Evolutionary conservation across 2,329 filamentous ascomycete species (phyloP).

Genomic region (Aspergillus carbonarius): DNA sequence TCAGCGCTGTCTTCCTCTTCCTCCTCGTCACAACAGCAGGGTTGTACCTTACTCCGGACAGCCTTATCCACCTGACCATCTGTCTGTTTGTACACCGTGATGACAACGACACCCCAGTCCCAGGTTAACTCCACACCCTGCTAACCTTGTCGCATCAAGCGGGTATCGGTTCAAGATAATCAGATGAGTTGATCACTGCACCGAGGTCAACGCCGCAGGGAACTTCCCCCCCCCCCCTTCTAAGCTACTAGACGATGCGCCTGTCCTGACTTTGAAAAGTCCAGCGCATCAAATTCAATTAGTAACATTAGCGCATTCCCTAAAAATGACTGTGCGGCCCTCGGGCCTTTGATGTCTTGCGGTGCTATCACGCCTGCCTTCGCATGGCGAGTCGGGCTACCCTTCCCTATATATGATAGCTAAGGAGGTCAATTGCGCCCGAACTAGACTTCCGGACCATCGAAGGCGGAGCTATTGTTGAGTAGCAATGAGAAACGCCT

Average conservation of each 20-base stretch:
- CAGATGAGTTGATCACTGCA: not conserved
- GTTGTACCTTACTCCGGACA: not conserved
- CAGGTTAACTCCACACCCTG: not conserved
- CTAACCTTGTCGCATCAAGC: not conserved
- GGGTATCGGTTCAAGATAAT: not conserved
- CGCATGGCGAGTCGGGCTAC: not conserved
- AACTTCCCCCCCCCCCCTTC: not conserved
- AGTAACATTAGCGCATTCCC: not conserved
- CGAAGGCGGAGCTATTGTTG: no score
- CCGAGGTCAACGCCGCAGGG: not conserved
- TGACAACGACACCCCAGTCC: not conserved
- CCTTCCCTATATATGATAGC: no score
- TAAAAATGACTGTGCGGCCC: not conserved
- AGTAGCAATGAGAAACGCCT: no score
- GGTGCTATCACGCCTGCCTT: no score
- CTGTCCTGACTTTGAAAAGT: not conserved
- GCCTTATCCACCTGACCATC: not conserved
- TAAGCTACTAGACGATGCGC: not conserved
- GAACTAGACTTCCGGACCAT: no score
- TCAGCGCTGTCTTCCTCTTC: not conserved
- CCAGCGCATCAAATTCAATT: not conserved
- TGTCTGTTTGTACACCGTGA: not conserved
- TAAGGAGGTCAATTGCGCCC: no score
- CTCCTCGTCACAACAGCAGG: not conserved
- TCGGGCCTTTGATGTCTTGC: not conserved